Conservation (phyloP, 257 asterid genomes). For the Solanum phureja region DNA sequence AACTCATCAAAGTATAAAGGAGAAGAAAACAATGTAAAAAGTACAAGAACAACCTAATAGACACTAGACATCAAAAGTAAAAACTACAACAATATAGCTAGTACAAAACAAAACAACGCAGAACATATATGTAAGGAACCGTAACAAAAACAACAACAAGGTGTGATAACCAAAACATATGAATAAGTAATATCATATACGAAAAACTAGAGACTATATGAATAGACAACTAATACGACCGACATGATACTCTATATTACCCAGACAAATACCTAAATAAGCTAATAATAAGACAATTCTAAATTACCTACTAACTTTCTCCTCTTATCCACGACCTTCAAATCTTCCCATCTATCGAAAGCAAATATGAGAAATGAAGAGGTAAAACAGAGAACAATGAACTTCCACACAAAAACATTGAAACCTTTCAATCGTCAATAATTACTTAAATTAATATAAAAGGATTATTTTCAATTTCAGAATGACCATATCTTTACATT, state of each 20-base stretch:
- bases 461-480: neutral
- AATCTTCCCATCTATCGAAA: too few species aligned
- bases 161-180: neutral
- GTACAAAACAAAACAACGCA: neutral
- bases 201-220: neutral
- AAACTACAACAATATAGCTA: too few species aligned
- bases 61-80: neutral
- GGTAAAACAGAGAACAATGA: too few species aligned
- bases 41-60: neutral
- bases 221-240: neutral
- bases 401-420: too few species aligned
- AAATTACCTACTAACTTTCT: too few species aligned
- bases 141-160: neutral
- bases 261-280: too few species aligned
- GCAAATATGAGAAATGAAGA: too few species aligned
- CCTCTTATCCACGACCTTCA: too few species aligned
- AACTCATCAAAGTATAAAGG: fast-evolving
- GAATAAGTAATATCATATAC: neutral
- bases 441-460: too few species aligned
- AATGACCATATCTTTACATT: neutral
- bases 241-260: too few species aligned
- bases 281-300: too few species aligned
- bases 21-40: neutral
- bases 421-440: too few species aligned
- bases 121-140: fast-evolving